A percentile compares a stretch with the other conserved stretches of the same genome.
Evolutionary conservation across 257 asterid genomes (phyloP).

Genomic region (Solanum bulbocastanum): DNA sequence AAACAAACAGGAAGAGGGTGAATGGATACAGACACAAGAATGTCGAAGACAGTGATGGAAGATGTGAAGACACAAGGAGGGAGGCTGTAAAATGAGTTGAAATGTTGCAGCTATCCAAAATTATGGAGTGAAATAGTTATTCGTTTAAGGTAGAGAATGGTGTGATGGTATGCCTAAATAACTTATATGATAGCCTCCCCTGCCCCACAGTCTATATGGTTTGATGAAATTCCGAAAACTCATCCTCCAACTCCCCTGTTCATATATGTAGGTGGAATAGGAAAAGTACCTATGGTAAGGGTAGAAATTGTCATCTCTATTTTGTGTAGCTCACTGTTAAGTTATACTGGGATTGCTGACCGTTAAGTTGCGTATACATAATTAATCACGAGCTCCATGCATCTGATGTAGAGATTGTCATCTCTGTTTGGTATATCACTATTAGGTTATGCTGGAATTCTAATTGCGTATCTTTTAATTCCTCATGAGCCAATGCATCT

Average conservation of each 20-base stretch:
- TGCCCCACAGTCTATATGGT: not conserved
- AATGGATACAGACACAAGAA: not conserved
- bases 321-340: not conserved
- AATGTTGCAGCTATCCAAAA: not conserved
- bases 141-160: not conserved
- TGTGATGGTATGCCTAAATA: not conserved
- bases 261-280: not conserved
- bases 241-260: not conserved
- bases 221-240: not conserved
- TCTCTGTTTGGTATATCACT: not conserved
- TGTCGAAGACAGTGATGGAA: not conserved
- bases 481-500: not conserved
- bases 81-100: not conserved
- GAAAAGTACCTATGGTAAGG: not conserved
- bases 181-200: not conserved
- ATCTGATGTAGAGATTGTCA: not conserved
- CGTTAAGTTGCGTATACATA: not conserved
- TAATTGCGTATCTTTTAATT: not conserved
- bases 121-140: not conserved
- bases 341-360: not conserved
- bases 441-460: not conserved
- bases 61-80: not conserved
- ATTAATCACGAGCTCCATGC: not conserved
- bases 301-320: not conserved
- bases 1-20: not conserved